Evolutionary conservation across 495 filamentous ascomycete species (phyloP).

Genomic region (Pseudomonodictys pantanalensis): DNA sequence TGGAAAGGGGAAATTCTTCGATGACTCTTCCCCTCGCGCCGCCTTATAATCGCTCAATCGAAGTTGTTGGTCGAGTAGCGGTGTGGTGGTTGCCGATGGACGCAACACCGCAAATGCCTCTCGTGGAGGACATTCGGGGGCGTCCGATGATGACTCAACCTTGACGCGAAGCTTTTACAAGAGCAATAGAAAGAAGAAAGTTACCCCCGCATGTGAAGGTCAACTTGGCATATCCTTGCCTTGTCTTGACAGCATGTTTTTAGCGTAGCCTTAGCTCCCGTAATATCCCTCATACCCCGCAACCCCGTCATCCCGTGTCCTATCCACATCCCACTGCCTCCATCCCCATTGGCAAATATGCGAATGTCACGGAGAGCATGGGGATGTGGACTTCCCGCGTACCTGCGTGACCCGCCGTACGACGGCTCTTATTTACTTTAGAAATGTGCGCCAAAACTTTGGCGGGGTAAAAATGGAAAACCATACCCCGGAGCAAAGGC

Average conservation of each 20-base stretch:
- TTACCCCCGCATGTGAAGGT: too few species aligned
- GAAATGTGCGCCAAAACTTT: not conserved
- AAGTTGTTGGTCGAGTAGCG: not conserved
- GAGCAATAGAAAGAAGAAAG: too few species aligned
- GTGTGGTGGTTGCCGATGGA: not conserved
- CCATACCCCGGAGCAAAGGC: slow-evolving; percentile 19
- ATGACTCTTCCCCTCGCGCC: not conserved
- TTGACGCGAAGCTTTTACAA: too few species aligned
- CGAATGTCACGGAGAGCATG: not conserved
- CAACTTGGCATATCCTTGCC: too few species aligned
- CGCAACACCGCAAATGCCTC: too few species aligned
- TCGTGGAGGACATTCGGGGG: too few species aligned
- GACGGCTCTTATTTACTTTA: not conserved
- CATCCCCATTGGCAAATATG: not conserved
- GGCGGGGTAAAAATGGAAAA: slow-evolving; percentile 2
- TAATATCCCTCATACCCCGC: not conserved
- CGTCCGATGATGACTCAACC: too few species aligned
- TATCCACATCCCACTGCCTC: not conserved
- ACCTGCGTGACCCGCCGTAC: not conserved
- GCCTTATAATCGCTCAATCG: too few species aligned
- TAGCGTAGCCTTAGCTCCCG: not conserved
- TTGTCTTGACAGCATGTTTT: not conserved
- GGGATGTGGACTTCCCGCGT: not conserved
- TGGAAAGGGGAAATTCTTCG: slow-evolving; percentile 26
- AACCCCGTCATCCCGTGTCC: not conserved